Evolutionary conservation across 164 flowering plant genomes (phyloP).

Genomic region (Magnolia kwangsiensis): DNA sequence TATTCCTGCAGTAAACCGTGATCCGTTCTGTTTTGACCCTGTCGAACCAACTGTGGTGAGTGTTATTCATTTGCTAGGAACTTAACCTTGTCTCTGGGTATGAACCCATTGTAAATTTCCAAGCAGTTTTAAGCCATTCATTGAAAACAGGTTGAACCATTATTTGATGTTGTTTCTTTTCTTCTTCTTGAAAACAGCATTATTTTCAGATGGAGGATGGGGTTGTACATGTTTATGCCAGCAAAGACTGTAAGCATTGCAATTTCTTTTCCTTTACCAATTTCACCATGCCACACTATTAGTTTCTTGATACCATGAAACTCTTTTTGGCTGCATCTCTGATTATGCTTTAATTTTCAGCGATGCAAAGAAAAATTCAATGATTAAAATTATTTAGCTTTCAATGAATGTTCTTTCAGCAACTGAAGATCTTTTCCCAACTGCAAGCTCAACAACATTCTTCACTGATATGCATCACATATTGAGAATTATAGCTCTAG

Average conservation of each 20-base stretch:
- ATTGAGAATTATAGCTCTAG: conserved; percentile 45
- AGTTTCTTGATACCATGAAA: background rate
- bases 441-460: conserved; percentile 59
- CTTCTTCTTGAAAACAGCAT: conserved; percentile 44
- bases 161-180: conserved; percentile 1
- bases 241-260: conserved; percentile 41
- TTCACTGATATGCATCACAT: conserved; percentile 80
- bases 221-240: conserved; percentile 67
- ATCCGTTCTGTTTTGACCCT: conserved; percentile 54
- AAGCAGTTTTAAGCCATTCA: background rate
- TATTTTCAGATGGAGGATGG: conserved; percentile 76
- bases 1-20: conserved; percentile 18
- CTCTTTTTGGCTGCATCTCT: background rate
- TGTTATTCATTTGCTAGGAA: conserved; percentile 9
- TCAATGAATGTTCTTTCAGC: conserved; percentile 27
- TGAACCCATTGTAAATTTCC: background rate
- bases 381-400: background rate
- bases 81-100: background rate
- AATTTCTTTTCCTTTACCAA: background rate
- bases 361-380: background rate
- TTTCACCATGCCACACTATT: background rate
- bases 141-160: background rate
- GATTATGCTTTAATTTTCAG: background rate
- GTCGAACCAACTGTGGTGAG: conserved; percentile 51
- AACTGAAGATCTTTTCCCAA: conserved; percentile 57